Base-by-base conservation (phyloP, 2,329 filamentous ascomycete species). In the Reticulascus tulasneorum region DNA sequence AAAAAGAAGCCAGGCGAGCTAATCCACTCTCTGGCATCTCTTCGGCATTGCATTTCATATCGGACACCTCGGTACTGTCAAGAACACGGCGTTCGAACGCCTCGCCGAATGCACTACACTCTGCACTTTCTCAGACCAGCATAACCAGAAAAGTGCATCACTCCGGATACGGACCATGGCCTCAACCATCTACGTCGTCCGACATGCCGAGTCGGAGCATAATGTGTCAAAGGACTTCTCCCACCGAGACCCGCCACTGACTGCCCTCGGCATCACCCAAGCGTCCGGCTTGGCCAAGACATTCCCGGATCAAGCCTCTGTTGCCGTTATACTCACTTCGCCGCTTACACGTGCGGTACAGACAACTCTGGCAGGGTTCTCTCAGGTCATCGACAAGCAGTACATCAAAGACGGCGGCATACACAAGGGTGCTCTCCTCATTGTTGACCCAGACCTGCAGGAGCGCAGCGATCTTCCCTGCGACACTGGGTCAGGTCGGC, bases 381-480 rank as follows among this genome's bases (percentile, higher is more conserved):
- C 34, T 22, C 32, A 33, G 5, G 27, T 46, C 22, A 20, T 44
- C 15, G 9, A 22, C 30, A 34, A 37, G 13, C n/a, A n/a, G n/a
- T n/a, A n/a, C n/a, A n/a, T n/a, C n/a, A n/a, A n/a, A n/a, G 26
- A 29, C 22, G 23, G 8, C 5, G 28, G 11, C n/a, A n/a, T n/a
- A n/a, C n/a, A n/a, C n/a, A 21, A n/a, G 25, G 40, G 42, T 16
- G 23, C 25, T 8, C 29, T 40, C 17, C 36, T 48, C 16, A 34
- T 40, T 4, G 27, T 53, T 16, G 48, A 52, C 15, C 42, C 40
- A 2, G 33, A 49, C 38, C 41, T 53, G 7, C 50, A 53, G 29
- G 50, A 53, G 28, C 44, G 50, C 17, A 53, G 50, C 38, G 47
- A 46, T 20, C 34, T 53, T 24, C 46, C 50, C 9, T 53, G 50